phyloP scores from a whole-genome alignment of 169 alveolate species.

The Plasmodium inui region DNA sequence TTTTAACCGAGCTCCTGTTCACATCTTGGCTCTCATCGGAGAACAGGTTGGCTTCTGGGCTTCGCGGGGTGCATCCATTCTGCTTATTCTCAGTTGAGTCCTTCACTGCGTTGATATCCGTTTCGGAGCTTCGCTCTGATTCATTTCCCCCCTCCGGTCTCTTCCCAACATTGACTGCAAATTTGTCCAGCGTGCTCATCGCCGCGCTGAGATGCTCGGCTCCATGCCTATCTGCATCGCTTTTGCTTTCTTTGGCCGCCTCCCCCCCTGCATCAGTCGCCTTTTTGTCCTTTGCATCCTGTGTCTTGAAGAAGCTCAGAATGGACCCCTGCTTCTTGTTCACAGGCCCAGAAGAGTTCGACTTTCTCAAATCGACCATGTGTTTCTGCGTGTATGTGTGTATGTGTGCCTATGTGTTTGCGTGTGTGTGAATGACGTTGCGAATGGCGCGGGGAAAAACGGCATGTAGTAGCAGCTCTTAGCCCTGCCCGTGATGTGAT shows the following conservation, averaged over 20 bases:
- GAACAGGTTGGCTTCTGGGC: neutral
- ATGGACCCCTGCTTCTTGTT: constrained; percentile 62
- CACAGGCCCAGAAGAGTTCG: neutral
- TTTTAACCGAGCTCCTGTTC: neutral
- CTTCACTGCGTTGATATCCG: neutral
- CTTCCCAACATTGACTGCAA: neutral
- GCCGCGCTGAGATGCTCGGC: neutral
- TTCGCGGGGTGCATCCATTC: neutral
- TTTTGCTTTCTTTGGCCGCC: neutral
- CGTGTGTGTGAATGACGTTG: neutral
- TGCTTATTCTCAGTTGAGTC: neutral
- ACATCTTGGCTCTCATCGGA: neutral
- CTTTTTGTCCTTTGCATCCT: constrained; percentile 16
- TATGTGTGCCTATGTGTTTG: neutral
- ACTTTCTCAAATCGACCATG: constrained; percentile 21
- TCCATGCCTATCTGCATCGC: neutral
- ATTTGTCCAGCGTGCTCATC: neutral
- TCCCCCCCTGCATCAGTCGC: neutral
- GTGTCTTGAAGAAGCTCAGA: constrained; percentile 53
- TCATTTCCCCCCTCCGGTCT: neutral
- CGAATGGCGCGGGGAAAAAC: neutral
- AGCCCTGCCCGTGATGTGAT: neutral
- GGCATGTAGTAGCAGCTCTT: neutral
- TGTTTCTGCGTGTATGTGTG: neutral
- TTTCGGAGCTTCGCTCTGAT: neutral